Percentiles rank a stretch among this genome's conserved stretches.
These are phyloP conservation scores for Malus hybrid DNA, from an alignment of 331 rosid species.

Conservation along the genomic window DNA sequence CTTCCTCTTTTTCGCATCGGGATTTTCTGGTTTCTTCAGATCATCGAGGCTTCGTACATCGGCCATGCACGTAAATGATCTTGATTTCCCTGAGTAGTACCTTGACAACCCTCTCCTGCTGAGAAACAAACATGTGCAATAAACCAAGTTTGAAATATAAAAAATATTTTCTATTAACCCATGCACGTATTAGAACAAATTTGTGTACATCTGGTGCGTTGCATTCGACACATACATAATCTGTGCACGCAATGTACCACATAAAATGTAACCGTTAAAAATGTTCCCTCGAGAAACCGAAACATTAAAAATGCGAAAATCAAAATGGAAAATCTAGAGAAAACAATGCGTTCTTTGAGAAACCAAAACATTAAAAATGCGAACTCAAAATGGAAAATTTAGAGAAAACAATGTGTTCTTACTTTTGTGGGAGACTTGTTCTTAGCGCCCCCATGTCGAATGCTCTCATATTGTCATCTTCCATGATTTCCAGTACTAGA, in stretches of 20 bases:
- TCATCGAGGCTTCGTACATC: constrained; percentile 59
- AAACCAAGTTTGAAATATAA: too few species aligned
- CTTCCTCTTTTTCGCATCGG: constrained; percentile 62
- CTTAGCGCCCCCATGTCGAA: constrained; percentile 57
- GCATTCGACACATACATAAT: not conserved
- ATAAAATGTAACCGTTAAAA: not conserved
- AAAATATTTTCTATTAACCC: too few species aligned
- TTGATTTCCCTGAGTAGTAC: constrained; percentile 67
- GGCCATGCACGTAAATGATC: constrained; percentile 69
- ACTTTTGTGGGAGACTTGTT: constrained; percentile 59
- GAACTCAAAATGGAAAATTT: not conserved
- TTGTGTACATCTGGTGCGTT: not conserved
- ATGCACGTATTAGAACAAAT: too few species aligned
- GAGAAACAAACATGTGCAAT: not conserved
- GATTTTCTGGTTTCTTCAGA: constrained; percentile 60
- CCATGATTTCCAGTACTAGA: constrained; percentile 25
- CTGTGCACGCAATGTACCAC: not conserved
- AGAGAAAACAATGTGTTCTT: constrained; percentile 3
- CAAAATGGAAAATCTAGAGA: too few species aligned
- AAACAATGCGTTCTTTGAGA: not conserved
- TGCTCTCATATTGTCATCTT: constrained; percentile 35
- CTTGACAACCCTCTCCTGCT: constrained; percentile 67
- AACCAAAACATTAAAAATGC: not conserved
- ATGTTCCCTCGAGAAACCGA: not conserved
- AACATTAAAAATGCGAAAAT: too few species aligned